phyloP scores from a whole-genome alignment of 2,329 filamentous ascomycete genomes.

The Penicillium decumbens region DNA sequence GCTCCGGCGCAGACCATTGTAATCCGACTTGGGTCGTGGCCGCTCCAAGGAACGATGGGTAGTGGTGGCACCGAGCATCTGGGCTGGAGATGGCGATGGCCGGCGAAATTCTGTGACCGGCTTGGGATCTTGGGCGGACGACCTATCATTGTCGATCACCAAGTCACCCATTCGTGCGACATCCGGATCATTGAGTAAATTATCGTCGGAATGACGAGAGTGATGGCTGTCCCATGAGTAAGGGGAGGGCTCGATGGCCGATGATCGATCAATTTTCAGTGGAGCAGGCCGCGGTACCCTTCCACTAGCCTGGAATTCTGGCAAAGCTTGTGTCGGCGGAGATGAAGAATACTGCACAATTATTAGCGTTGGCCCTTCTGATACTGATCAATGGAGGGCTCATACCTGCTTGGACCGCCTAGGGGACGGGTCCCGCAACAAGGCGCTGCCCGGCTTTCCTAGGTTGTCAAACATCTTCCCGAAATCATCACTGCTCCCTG shows the following conservation, averaged over 20 bases:
- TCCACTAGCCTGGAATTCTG: slow-evolving; percentile 20
- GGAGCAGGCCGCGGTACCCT: slow-evolving; percentile 36
- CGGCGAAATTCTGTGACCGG: slow-evolving; percentile 14
- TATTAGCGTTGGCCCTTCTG: slow-evolving; percentile 17
- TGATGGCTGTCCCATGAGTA: slow-evolving; percentile 52
- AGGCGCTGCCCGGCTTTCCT: slow-evolving; percentile 32
- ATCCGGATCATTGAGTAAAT: slow-evolving; percentile 42
- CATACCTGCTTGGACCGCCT: slow-evolving; percentile 22
- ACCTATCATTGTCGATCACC: slow-evolving; percentile 1
- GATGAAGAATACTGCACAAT: slow-evolving; percentile 23
- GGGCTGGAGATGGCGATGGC: slow-evolving; percentile 21
- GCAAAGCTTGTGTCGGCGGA: slow-evolving; percentile 17
- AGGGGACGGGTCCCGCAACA: slow-evolving; percentile 24
- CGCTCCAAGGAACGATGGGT: slow-evolving; percentile 32
- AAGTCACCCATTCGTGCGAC: slow-evolving; percentile 12
- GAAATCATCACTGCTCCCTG: slow-evolving; percentile 43
- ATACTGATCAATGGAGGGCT: background rate
- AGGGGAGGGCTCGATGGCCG: slow-evolving; percentile 46
- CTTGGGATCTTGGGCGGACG: slow-evolving; percentile 12
- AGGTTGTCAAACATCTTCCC: slow-evolving; percentile 51
- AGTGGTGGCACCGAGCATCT: slow-evolving; percentile 26
- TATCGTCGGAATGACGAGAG: slow-evolving; percentile 46
- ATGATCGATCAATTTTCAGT: slow-evolving; percentile 44
- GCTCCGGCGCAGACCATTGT: slow-evolving; percentile 29
- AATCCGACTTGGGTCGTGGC: slow-evolving; percentile 21